A percentile compares a stretch with the other conserved stretches of the same genome.
phyloP scores from a whole-genome alignment of 2,329 filamentous ascomycete genomes.

The Penicillium rolfsii region DNA sequence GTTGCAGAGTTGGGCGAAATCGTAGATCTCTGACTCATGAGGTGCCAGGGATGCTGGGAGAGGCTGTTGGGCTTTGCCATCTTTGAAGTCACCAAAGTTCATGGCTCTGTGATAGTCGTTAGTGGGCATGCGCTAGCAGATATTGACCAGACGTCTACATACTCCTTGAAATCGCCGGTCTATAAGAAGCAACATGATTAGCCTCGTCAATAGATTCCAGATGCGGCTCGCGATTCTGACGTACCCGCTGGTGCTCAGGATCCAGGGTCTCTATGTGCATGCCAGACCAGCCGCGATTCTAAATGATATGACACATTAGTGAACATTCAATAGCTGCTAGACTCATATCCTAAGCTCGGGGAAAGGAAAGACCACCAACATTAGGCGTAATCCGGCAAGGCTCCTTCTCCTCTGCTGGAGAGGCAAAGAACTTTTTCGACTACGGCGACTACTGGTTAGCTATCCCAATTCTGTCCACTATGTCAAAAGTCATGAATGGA shows the following conservation, averaged over 20 bases:
- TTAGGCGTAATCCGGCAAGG: constrained; percentile 72
- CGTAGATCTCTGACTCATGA: constrained; percentile 63
- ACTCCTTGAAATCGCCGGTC: constrained; percentile 90
- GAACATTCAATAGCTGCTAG: too few relatives aligned
- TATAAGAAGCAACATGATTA: constrained; percentile 39
- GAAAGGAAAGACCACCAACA: constrained; percentile 37
- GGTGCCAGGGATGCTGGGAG: constrained; percentile 67
- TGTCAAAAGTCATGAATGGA: neutral
- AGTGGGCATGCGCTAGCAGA: constrained; percentile 1
- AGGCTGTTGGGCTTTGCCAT: constrained; percentile 73
- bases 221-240: constrained; percentile 22
- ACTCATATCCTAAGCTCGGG: neutral
- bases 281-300: constrained; percentile 86
- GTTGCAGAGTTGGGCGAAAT: constrained; percentile 73
- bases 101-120: constrained; percentile 66
- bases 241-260: constrained; percentile 75
- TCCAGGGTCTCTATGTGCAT: constrained; percentile 90
- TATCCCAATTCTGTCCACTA: neutral
- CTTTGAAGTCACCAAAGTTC: constrained; percentile 80
- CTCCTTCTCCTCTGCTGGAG: constrained; percentile 71
- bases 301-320: neutral
- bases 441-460: constrained; percentile 38
- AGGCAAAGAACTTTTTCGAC: constrained; percentile 74
- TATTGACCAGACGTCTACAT: constrained; percentile 25
- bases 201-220: neutral